These are phyloP conservation scores for Hygrophoropsis aurantiaca DNA, from an alignment of 768 basidiomycete genomes.

Conservation along the genomic window DNA sequence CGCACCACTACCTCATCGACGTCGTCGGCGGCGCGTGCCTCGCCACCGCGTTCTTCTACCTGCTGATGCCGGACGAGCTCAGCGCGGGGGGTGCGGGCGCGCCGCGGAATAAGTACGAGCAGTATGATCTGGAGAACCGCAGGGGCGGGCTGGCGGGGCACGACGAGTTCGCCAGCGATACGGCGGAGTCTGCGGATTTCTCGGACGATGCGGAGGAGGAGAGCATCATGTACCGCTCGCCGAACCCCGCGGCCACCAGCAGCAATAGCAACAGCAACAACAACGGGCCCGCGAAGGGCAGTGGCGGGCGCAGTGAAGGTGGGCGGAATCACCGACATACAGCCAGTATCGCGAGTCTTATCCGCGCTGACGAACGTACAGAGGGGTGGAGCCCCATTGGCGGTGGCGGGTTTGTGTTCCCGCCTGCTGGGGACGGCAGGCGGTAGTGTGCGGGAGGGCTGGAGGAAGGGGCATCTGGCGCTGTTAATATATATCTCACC, in stretches of 20 bases:
- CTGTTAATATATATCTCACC: no score
- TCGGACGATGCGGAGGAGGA: conserved; percentile 64
- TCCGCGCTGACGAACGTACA: conserved; percentile 73
- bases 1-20: conserved; percentile 98
- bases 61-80: conserved; percentile 82
- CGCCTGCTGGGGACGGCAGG: conserved; percentile 31
- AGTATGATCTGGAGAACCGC: conserved; percentile 69
- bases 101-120: conserved; percentile 60
- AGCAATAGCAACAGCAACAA: conserved; percentile 3
- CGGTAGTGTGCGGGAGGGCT: conserved; percentile 3
- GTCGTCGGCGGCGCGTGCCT: conserved; percentile 93
- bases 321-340: conserved; percentile 68
- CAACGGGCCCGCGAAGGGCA: conserved; percentile 19
- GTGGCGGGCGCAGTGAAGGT: conserved; percentile 16
- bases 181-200: conserved; percentile 51
- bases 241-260: conserved; percentile 34
- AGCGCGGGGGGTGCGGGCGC: conserved; percentile 23
- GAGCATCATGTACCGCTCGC: conserved; percentile 72
- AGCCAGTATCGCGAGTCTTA: conserved; percentile 81
- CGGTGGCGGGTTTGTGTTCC: conserved; percentile 51
- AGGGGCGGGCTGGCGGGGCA: conserved; percentile 25
- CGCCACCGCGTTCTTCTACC: conserved; percentile 83
- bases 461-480: conserved; percentile 1
- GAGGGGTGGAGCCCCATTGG: conserved; percentile 82
- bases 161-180: conserved; percentile 32